These are phyloP conservation scores for Ampelocalamus luodianensis DNA, from an alignment of 176 grass and related monocot species.

Conservation along the genomic window DNA sequence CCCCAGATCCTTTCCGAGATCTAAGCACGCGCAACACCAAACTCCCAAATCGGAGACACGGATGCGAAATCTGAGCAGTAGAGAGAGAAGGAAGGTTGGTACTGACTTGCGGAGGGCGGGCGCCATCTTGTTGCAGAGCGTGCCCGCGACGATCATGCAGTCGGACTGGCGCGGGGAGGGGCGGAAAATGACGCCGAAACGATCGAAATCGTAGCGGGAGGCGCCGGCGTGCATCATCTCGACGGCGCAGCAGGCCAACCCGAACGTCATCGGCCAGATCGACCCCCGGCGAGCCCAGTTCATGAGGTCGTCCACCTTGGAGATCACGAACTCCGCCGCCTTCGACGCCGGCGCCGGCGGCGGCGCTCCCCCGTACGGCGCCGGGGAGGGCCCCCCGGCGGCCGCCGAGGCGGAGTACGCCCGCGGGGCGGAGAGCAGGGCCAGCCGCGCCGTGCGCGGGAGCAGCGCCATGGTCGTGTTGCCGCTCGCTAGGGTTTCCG, in stretches of 20 bases:
- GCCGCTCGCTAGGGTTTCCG: conserved; percentile 43
- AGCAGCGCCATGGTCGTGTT: conserved; percentile 76
- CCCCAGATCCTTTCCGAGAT: conserved; percentile 32
- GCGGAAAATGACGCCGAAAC: conserved; percentile 95
- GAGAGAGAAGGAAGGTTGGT: not conserved
- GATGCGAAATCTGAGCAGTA: not conserved
- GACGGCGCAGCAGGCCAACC: conserved; percentile 91
- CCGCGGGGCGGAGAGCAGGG: conserved; percentile 61
- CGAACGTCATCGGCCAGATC: conserved; percentile 97
- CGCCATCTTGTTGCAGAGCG: conserved; percentile 96
- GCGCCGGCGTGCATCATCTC: conserved; percentile 98
- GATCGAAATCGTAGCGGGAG: conserved; percentile 88
- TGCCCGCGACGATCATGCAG: conserved; percentile 96
- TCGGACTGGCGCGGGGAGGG: conserved; percentile 91
- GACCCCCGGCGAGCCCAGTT: conserved; percentile 87
- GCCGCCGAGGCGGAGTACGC: conserved; percentile 61
- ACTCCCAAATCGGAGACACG: not conserved
- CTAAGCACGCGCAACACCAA: not conserved
- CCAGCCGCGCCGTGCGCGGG: conserved; percentile 77
- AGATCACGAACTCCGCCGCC: conserved; percentile 87
- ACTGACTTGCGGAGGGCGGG: conserved; percentile 87
- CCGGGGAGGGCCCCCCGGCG: conserved; percentile 42
- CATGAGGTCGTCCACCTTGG: conserved; percentile 93
- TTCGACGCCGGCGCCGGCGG: conserved; percentile 65
- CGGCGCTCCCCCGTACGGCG: conserved; percentile 41